Conservation (phyloP, 192 early-diverging fungal species). For the Umbelopsis sp. region DNA sequence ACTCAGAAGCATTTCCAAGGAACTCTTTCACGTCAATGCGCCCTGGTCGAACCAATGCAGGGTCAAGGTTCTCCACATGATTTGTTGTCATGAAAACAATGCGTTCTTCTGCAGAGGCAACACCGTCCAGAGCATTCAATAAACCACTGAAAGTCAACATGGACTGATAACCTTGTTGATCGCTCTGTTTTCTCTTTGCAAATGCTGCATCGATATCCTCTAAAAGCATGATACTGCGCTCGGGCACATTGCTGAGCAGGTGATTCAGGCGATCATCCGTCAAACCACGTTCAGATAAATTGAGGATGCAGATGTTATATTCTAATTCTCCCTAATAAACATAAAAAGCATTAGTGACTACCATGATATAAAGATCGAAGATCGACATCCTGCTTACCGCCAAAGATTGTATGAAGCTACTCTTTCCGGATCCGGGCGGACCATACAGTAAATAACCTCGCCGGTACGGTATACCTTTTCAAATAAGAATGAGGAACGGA, state of each 20-base stretch:
- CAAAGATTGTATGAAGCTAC: slow-evolving; percentile 90
- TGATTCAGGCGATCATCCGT: slow-evolving; percentile 86
- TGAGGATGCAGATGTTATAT: slow-evolving; percentile 89
- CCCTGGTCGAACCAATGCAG: slow-evolving; percentile 80
- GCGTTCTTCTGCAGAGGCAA: slow-evolving; percentile 83
- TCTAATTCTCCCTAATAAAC: slow-evolving; percentile 64
- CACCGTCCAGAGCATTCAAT: slow-evolving; percentile 88
- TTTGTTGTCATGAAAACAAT: slow-evolving; percentile 95
- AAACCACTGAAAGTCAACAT: slow-evolving; percentile 87
- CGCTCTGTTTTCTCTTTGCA: slow-evolving; percentile 65
- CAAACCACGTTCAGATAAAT: slow-evolving; percentile 78
- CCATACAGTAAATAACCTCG: slow-evolving; percentile 88
- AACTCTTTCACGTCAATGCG: slow-evolving; percentile 77
- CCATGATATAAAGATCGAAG: background rate
- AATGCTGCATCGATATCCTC: slow-evolving; percentile 90
- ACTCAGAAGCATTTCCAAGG: slow-evolving; percentile 71
- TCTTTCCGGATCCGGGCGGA: slow-evolving; percentile 89
- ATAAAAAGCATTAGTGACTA: background rate
- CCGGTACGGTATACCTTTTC: slow-evolving; percentile 80
- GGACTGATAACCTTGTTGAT: slow-evolving; percentile 77
- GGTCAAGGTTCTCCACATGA: slow-evolving; percentile 76
- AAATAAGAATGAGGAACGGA: background rate
- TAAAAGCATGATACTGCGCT: slow-evolving; percentile 77
- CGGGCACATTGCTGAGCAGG: slow-evolving; percentile 76
- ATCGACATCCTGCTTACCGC: slow-evolving; percentile 45